Evolutionary conservation across 2,329 filamentous ascomycete species (phyloP), one percentile per base, ranked within the genome.

Genomic region (Arachnopeziza araneosa): DNA sequence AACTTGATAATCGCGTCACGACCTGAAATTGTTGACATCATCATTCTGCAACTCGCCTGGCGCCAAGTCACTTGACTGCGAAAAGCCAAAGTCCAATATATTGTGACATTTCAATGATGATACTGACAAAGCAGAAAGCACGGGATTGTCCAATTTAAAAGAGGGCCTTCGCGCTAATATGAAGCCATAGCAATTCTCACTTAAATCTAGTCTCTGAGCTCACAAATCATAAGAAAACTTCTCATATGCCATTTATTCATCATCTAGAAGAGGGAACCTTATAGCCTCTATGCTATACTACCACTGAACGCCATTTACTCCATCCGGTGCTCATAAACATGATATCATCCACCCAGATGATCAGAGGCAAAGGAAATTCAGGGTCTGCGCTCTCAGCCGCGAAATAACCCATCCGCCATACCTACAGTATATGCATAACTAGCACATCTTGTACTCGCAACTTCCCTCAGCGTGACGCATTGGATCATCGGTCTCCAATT

Each of bases 391-490:
- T 71, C 67, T 70, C 69, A 70, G 69, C 69, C 67, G 69, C 69
- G 66, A 70, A 71, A 50, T 22, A 14, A 50, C 61, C 60, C 24
- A 36, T 50, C 21, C 12, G 24, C 32, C 49, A 44, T 54, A 54
- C 21, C n/a, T 54, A 26, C 12, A n/a, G n/a, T n/a, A n/a, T n/a
- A 52, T 44, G 36, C 36, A 50, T 55, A 48, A 65, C 72, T 80
- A 88, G 77, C 84, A 87, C 85, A 88, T 88, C 77, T 88, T 93
- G 82, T 97, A 99, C 68, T 86, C 81, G 75, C 88, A 90, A 64
- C 78, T 74, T 59, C 92, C 93, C 71, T 86, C 76, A 4, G 86
- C 84, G 61, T 80, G 77, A 67, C 95, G 85, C 64, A 82, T 88
- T 32, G 78, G 75, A 73, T 98, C 93, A 24, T 85, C 77, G 2